Conservation (phyloP, 495 filamentous ascomycete species). For the Filosporella fistucella region DNA sequence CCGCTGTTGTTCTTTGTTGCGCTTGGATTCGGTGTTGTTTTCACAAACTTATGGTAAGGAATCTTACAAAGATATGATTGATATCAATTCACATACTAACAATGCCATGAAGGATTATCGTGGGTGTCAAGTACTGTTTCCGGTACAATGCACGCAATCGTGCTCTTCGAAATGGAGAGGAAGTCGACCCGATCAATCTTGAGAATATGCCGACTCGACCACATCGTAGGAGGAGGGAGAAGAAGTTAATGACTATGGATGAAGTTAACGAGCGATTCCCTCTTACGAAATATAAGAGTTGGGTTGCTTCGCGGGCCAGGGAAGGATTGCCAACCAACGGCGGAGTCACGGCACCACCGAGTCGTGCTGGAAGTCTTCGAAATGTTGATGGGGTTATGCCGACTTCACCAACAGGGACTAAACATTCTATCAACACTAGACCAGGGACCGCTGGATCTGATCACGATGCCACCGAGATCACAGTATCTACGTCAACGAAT, state of each 20-base stretch:
- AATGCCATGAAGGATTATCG: slow-evolving; percentile 75
- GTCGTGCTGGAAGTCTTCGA: slow-evolving; percentile 61
- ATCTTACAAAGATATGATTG: not conserved
- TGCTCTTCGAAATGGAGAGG: slow-evolving; percentile 69
- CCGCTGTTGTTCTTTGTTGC: slow-evolving; percentile 96
- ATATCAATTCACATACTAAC: slow-evolving; percentile 12
- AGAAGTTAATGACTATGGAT: slow-evolving; percentile 98
- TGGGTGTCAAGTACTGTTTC: slow-evolving; percentile 99
- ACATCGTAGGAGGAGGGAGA: slow-evolving; percentile 75
- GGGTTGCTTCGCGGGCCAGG: slow-evolving; percentile 77
- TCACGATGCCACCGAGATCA: slow-evolving; percentile 3
- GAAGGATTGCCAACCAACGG: slow-evolving; percentile 81
- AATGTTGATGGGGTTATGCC: slow-evolving; percentile 49
- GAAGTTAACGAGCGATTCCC: slow-evolving; percentile 98
- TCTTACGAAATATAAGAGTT: slow-evolving; percentile 90
- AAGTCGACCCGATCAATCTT: slow-evolving; percentile 84
- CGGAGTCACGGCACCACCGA: slow-evolving; percentile 74
- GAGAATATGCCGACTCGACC: slow-evolving; percentile 74
- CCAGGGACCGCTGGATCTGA: slow-evolving; percentile 17
- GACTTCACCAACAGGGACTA: slow-evolving; percentile 21
- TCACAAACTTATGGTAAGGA: slow-evolving; percentile 94
- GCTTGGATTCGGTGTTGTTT: slow-evolving; percentile 95
- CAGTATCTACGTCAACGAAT: slow-evolving; percentile 7
- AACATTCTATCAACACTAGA: slow-evolving; percentile 17
- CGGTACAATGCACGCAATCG: slow-evolving; percentile 95